These are phyloP conservation scores for Phialophora macrospora DNA, from an alignment of 2,329 filamentous ascomycete species.

Conservation along the genomic window DNA sequence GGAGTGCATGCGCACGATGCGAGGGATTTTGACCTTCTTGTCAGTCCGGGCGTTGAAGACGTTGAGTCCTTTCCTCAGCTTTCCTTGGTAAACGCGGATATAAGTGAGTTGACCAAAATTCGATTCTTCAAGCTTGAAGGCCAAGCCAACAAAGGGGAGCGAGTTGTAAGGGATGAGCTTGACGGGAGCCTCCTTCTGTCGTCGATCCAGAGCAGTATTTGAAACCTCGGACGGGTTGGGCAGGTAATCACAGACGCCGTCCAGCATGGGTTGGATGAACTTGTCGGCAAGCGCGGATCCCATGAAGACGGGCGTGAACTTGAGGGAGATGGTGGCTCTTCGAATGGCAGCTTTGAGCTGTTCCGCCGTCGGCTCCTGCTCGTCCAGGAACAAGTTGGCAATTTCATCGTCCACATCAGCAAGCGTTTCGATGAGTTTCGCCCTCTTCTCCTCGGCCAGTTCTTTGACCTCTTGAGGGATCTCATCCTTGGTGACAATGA, in stretches of 20 bases:
- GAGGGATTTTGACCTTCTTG: constrained; percentile 95
- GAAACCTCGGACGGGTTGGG: constrained; percentile 88
- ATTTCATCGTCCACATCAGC: constrained; percentile 99
- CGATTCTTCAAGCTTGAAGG: constrained; percentile 98
- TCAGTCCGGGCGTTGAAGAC: constrained; percentile 92
- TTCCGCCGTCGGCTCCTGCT: constrained; percentile 73
- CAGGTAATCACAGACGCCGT: constrained; percentile 93
- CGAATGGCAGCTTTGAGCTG: constrained; percentile 95
- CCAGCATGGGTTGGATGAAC: constrained; percentile 92
- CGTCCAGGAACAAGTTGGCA: constrained; percentile 90
- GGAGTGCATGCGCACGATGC: constrained; percentile 98
- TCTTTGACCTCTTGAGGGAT: constrained; percentile 79
- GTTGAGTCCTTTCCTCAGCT: constrained; percentile 82
- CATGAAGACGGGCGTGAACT: constrained; percentile 96
- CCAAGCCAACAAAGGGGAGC: constrained; percentile 89
- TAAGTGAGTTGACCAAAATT: constrained; percentile 98
- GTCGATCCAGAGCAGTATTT: constrained; percentile 85
- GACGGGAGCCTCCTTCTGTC: constrained; percentile 76
- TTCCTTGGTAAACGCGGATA: constrained; percentile 96
- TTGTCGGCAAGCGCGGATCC: constrained; percentile 94
- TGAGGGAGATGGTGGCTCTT: constrained; percentile 81
- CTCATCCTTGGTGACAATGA: constrained; percentile 74
- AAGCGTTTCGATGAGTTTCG: constrained; percentile 87
- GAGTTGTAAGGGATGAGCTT: constrained; percentile 92
- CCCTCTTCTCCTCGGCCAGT: constrained; percentile 80